Base-by-base conservation (phyloP, 495 filamentous ascomycete species). In the Recurvomyces mirabilis region DNA sequence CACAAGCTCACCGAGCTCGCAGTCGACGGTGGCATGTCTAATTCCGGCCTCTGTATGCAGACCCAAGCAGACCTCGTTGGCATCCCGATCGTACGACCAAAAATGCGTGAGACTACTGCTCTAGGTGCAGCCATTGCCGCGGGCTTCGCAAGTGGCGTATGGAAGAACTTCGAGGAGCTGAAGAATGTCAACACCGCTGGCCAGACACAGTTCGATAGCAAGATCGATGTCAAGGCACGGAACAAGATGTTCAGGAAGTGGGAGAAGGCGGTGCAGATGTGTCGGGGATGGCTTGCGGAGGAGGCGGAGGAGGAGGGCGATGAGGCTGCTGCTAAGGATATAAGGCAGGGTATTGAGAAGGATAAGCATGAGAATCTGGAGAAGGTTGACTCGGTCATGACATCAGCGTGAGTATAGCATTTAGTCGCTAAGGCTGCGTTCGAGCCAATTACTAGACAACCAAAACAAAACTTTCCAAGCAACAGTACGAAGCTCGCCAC, bases 1-100 rank as follows among this genome's bases (percentile, higher is more conserved):
- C 81, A 89, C 56, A 76, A 75, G 50, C 68, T 95, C 42, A 69
- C 77, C 46, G 70, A 78, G 36, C 72, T 96, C 29, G 82, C 82
- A 28, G 89, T 96, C 20, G 89, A 96, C 61, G 89, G 89, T 51
- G 89, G 89, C 39, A 87, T 96, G 79, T 88, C 81, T 51, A 91
- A 87, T 61, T 93, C 86, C 9, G 82, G 93, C 61, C 71, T 94
- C 41, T 87, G 81, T 70, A 95, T 96, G 89, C 89, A 82, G 74
- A 87, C 84, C 3, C 88, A 96, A 73, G 82, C 89, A 43, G 81
- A 94, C 64, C 75, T 96, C 38, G 87, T 84, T 55, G 77, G 79
- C 55, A 93, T 96, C 55, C 82, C 79, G 22, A 80, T 94, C 43
- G 81, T 93, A 60, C 76, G 89, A 9, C 89, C 89, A 1, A 72